Base-by-base conservation (phyloP, 202 grass and related monocot species). In the Saccharum hybrid region DNA sequence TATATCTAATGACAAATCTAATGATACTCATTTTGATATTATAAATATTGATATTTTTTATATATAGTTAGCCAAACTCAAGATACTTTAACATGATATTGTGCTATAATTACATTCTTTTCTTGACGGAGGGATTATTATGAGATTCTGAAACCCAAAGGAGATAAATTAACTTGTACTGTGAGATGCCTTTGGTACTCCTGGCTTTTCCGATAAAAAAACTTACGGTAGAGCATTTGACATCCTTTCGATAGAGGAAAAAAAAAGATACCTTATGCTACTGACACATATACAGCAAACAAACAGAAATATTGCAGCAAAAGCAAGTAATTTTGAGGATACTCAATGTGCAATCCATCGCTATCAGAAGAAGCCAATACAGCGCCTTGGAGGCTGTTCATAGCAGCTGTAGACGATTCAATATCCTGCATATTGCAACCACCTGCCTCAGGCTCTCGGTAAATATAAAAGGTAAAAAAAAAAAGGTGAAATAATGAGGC, bases 341-440 rank as follows among this genome's bases (percentile, higher is more conserved):
- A 98, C 93, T 93, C 96, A 64, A 98, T 68, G 41, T 89, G 85
- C 88, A 96, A 76, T 5, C 91, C 81, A 31, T 94, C 91, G 38
- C 76, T 56, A 65, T 88, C 86, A 12, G 96, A 89, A 45, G 87
- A 95, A 84, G 87, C 49, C 57, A 98, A 68, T 30, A 72, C 37
- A 77, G 81, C 90, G 48, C 83, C 91, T 72, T 89, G 88, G 59
- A 96, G 87, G 23, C 41, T 82, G 79, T 86, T 85, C 88, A 96
- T 82, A 62, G 96, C 89, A 57, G 85, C 74, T 49, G 85, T 90
- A 62, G 96, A 91, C 40, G 91, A 98, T 84, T 98, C 91, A 34
- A 84, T 77, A 85, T 98, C 93, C 96, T 98, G 86, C 76, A 85
- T 26, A 93, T 75, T 59, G 33, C 31, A 82, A 69, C 10, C 42